phyloP scores from a whole-genome alignment of 345 rosid species.

The Brassica cretica region DNA sequence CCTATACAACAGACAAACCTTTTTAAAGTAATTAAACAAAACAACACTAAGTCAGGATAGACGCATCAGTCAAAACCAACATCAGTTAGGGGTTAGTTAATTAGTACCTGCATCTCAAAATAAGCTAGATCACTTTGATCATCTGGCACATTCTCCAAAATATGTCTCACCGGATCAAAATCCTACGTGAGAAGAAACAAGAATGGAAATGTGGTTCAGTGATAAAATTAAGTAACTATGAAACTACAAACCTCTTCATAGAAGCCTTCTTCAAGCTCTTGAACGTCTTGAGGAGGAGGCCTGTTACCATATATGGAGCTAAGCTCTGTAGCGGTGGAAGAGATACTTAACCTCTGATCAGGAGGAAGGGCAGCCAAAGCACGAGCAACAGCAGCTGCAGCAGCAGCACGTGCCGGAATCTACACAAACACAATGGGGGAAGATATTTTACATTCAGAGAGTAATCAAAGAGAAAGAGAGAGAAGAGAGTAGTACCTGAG shows the following conservation, averaged over 20 bases:
- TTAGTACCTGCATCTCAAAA: conserved; percentile 86
- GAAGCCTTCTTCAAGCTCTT: conserved; percentile 81
- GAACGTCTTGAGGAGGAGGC: conserved; percentile 54
- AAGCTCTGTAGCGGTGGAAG: conserved; percentile 75
- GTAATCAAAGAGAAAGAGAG: neutral
- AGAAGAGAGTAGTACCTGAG: conserved; percentile 54
- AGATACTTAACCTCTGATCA: conserved; percentile 70
- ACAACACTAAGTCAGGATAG: neutral
- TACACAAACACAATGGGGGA: conserved; percentile 26
- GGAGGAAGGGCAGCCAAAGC: conserved; percentile 84
- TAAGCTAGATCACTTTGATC: conserved; percentile 64
- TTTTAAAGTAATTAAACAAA: neutral
- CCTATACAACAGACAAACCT: conserved; percentile 51
- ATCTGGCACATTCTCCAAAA: conserved; percentile 72
- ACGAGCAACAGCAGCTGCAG: conserved; percentile 99
- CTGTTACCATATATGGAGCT: conserved; percentile 75
- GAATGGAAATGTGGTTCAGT: neutral
- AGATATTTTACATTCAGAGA: neutral
- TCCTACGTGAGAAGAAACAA: conserved; percentile 50
- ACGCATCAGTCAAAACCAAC: neutral
- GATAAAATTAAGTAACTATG: too few relatives aligned
- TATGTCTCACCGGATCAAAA: conserved; percentile 84
- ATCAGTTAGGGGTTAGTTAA: neutral
- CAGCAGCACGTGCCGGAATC: conserved; percentile 98
- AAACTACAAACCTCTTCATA: conserved; percentile 64